Conservation (phyloP, 768 basidiomycete genomes). For the Podaxis sp. region DNA sequence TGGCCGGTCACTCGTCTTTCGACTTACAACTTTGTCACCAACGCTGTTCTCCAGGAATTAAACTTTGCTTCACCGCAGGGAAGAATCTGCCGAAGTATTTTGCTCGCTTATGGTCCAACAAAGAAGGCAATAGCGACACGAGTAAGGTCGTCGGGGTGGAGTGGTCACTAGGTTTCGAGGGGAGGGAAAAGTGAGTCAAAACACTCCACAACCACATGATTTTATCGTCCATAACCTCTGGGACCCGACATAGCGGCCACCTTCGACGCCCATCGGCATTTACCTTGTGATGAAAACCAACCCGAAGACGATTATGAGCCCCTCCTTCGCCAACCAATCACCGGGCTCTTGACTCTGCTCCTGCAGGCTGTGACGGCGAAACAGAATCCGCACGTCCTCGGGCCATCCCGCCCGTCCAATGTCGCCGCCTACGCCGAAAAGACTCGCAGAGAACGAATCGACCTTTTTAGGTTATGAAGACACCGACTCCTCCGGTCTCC, state of each 20-base stretch:
- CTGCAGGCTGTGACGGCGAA: neutral
- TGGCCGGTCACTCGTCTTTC: neutral
- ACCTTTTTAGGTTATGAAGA: no score
- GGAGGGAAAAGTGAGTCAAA: neutral
- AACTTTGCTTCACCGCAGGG: neutral
- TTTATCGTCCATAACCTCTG: neutral
- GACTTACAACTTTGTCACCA: neutral
- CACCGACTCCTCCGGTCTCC: no score
- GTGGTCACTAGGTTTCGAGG: neutral
- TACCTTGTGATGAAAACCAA: neutral
- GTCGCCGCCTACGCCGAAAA: no score
- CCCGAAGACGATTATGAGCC: no score
- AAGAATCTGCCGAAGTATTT: neutral
- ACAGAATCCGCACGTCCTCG: neutral
- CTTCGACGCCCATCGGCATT: neutral
- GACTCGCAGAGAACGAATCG: neutral
- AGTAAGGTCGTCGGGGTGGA: neutral
- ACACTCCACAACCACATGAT: neutral
- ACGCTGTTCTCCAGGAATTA: neutral
- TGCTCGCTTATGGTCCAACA: neutral
- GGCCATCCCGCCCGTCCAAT: no score
- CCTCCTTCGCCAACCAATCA: neutral
- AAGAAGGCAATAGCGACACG: neutral
- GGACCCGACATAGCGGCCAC: neutral
- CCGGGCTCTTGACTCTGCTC: neutral